Evolutionary conservation across 2,329 filamentous ascomycete genomes (phyloP), one percentile per base, ranked within the genome.

Genomic region (Didymosphaeria variabile): DNA sequence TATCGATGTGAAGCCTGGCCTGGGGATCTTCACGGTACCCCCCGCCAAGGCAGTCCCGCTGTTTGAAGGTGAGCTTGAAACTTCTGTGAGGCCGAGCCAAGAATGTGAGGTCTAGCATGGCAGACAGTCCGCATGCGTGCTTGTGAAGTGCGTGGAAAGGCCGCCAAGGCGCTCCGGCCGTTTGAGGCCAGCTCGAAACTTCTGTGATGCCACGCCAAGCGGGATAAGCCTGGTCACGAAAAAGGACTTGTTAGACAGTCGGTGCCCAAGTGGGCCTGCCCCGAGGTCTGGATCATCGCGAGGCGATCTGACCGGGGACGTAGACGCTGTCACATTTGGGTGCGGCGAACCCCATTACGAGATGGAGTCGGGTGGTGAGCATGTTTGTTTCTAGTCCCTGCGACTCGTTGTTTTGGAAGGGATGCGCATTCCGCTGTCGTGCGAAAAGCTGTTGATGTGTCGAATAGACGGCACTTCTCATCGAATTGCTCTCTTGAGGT

Each of bases 41-140:
- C 63, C 55, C 60, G 76, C 76, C 75, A 78, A 78, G 76, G 53
- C 61, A 59, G 53, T 64, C 61, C 69, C 68, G 64, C 70, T 67
- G 71, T 72, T 77, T 72, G 66, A 67, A 66, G 57, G 59, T 64
- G 67, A 69, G 65, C 61, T 74, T 77, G 75, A 78, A 78, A 78
- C 75, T 76, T 77, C 70, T 67, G 60, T 77, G 75, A 77, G 70
- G 74, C 75, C 66, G 61, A 65, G 75, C 75, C 75, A 77, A 77
- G 74, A 66, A 49, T 26, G 54, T 55, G 62, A 63, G 68, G 67
- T 64, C 66, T 62, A 68, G 65, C 67, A 69, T 69, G 65, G 72
- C 65, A 71, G 63, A 60, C 59, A 52, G 66, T 62, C 62, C 64
- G 68, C 57, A 63, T 58, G 58, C 51, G 55, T 60, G 59, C 58